Conservation (phyloP, 2,329 filamentous ascomycete species). For the Claviceps cyperi region DNA sequence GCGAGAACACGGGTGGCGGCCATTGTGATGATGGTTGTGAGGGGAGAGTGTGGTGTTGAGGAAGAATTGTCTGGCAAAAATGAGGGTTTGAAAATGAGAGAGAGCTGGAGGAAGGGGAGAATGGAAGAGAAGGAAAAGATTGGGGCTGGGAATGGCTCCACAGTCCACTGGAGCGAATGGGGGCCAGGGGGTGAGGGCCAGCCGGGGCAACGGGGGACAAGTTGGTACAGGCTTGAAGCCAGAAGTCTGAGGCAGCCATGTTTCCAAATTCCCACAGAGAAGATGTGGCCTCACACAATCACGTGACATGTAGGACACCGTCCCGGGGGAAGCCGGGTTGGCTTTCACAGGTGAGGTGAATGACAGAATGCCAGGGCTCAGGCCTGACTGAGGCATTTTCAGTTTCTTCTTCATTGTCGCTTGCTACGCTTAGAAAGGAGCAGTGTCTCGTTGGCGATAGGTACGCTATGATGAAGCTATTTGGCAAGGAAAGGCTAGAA, state of each 20-base stretch:
- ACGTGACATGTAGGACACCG: too few species aligned
- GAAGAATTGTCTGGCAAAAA: conserved; percentile 17
- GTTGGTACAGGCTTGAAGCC: conserved; percentile 6
- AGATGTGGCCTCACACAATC: too few species aligned
- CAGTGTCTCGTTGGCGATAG: too few species aligned
- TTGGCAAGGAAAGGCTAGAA: too few species aligned
- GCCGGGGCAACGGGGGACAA: conserved; percentile 21
- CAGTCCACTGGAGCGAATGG: conserved; percentile 13
- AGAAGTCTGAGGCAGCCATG: conserved; percentile 11
- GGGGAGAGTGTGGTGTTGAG: conserved; percentile 12
- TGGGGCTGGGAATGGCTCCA: conserved; percentile 22
- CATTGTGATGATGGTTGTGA: conserved; percentile 56
- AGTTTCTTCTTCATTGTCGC: too few species aligned
- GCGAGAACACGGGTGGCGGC: conserved; percentile 65
- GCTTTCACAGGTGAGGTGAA: too few species aligned
- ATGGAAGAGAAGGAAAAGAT: conserved; percentile 25
- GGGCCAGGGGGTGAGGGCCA: conserved; percentile 16
- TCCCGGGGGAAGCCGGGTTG: conserved; percentile 21
- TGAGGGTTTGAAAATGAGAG: conserved; percentile 18
- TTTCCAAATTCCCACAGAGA: too few species aligned
- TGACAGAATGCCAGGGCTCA: too few species aligned
- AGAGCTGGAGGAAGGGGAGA: conserved; percentile 21
- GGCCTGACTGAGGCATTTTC: too few species aligned
- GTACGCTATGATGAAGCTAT: too few species aligned
- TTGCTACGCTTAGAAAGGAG: too few species aligned